Evolutionary conservation across 441 rosid species (phyloP).

Genomic region (Adansonia grandidieri): DNA sequence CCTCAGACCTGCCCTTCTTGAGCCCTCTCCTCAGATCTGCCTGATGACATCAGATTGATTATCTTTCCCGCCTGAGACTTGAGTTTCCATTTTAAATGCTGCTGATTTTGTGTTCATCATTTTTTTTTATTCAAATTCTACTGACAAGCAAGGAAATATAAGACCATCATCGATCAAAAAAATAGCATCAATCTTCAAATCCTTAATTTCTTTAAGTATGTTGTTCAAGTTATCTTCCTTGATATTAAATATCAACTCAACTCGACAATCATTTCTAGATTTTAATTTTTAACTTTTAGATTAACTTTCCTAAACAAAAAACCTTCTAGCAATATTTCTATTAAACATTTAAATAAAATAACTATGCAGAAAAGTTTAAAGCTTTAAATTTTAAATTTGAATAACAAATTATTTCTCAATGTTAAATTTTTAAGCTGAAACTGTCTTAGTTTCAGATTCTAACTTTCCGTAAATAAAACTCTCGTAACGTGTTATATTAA

Average conservation of each 20-base stretch:
- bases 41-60: too few species aligned
- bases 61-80: too few species aligned
- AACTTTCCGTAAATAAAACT: background rate
- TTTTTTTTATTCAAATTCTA: slow-evolving; percentile 57
- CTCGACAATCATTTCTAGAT: slow-evolving; percentile 46
- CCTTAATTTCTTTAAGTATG: slow-evolving; percentile 74
- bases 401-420: background rate
- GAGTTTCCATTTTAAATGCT: too few species aligned
- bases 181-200: slow-evolving; percentile 75
- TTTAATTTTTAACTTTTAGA: slow-evolving; percentile 27
- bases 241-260: slow-evolving; percentile 68
- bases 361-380: background rate
- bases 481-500: too few species aligned
- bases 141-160: slow-evolving; percentile 80
- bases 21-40: too few species aligned
- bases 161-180: slow-evolving; percentile 86
- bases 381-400: background rate
- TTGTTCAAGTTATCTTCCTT: slow-evolving; percentile 94
- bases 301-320: background rate
- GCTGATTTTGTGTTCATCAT: too few species aligned
- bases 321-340: background rate
- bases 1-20: too few species aligned
- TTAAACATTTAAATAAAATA: background rate
- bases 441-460: background rate
- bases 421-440: background rate